Evolutionary conservation across 306 rosid species (phyloP).

Genomic region (apple (Malus domestica)): ASM211411v1 NC_041790.1:37144501-37145000

Average conservation of each 20-base stretch:
- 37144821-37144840: not conserved
- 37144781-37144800: not conserved
- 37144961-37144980: conserved; percentile 75
- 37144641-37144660: not conserved
- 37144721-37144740: not conserved
- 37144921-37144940: conserved; percentile 54
- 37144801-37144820: not conserved
- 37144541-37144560: conserved; percentile 23
- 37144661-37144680: not conserved
- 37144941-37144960: conserved; percentile 67
- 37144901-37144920: conserved; percentile 67
- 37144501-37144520: conserved; percentile 28
- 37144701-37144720: not conserved
- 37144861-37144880: conserved; percentile 56
- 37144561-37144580: not conserved
- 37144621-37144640: not conserved
- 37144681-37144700: not conserved
- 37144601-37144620: not conserved
- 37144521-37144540: conserved; percentile 54
- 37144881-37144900: conserved; percentile 61
- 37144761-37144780: not conserved
- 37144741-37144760: not conserved
- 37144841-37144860: conserved; percentile 65
- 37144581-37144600: not conserved
- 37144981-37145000: conserved; percentile 73